Evolutionary conservation across 441 rosid species (phyloP), one percentile per base, ranked within the genome.

Genomic region (Erodium texanum): DNA sequence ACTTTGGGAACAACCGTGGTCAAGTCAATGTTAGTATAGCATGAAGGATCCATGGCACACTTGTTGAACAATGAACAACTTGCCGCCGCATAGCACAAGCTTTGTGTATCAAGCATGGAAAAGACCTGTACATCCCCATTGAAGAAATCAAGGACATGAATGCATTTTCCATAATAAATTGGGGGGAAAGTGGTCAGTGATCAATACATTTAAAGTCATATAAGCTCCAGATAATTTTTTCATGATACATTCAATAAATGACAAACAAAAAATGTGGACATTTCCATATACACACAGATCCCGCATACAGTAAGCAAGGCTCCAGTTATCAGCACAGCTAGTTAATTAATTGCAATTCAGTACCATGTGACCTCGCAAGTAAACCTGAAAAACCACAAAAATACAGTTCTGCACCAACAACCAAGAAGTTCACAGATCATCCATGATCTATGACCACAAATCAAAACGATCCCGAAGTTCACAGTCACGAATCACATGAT

Each of bases 91-190:
- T 86, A 85, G 80, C 90, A 85, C 59, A 89, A 78, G 76, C 89
- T 87, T 77, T 84, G 91, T 0, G 91, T 78, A 81, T 89, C 96
- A 62, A 92, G 89, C 92, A 85, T 81, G 15, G 94, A 87, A 73
- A 92, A 87, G 10, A 92, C 89, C 93, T 89, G 73, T 68, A 50
- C 34, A 41, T 64, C 22, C 20, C 29, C 66, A 3, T 43, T 15
- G 16, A 0, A 12, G 0, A 1, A 45, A 45, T 45, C 54, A 45
- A 45, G n/a, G 54, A 14, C 16, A 45, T 14, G 16, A 45, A 12
- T 12, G 16, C 16, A 45, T 45, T 45, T 45, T 45, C 54, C 54
- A 45, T 45, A 2, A 45, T 10, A 45, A 12, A 45, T 45, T 2
- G n/a, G 16, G 54, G 54, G 1, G 11, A 45, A 11, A 7, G 16